phyloP scores from a whole-genome alignment of 2,329 filamentous ascomycete genomes.

The Ophiostoma piceae region DNA sequence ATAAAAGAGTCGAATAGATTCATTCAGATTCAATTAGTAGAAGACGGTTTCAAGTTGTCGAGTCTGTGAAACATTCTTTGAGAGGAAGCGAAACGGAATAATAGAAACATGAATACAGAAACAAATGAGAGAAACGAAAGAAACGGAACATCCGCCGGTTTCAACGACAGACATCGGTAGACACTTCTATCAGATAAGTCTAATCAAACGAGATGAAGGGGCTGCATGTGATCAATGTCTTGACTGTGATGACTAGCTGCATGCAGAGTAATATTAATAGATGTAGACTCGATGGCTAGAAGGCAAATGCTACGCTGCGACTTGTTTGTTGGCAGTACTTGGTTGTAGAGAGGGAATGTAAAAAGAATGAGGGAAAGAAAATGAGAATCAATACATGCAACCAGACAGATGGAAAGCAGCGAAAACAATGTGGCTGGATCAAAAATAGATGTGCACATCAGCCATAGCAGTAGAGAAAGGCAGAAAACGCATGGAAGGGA shows the following conservation, averaged over 20 bases:
- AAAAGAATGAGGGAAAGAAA: background rate
- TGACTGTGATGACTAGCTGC: constrained; percentile 6
- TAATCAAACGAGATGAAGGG: background rate
- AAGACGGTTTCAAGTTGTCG: background rate
- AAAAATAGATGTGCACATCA: too few relatives aligned
- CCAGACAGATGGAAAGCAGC: too few relatives aligned
- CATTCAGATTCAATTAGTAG: background rate
- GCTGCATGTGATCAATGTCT: constrained; percentile 8
- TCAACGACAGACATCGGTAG: background rate
- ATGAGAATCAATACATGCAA: too few relatives aligned
- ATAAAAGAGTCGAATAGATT: too few relatives aligned
- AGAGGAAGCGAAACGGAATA: background rate
- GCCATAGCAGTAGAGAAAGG: background rate
- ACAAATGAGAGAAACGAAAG: background rate
- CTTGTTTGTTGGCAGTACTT: background rate
- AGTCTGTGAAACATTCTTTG: background rate
- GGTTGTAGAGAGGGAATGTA: background rate
- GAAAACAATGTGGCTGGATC: background rate
- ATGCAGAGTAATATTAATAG: background rate
- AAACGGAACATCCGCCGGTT: background rate
- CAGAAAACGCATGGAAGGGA: background rate
- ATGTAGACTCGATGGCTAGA: too few relatives aligned
- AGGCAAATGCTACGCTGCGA: background rate
- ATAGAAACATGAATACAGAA: background rate
- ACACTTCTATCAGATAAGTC: too few relatives aligned